Percentiles rank a stretch among this genome's conserved stretches.
phyloP scores from a whole-genome alignment of 768 basidiomycete genomes.

The Boletus vermiculosoides region DNA sequence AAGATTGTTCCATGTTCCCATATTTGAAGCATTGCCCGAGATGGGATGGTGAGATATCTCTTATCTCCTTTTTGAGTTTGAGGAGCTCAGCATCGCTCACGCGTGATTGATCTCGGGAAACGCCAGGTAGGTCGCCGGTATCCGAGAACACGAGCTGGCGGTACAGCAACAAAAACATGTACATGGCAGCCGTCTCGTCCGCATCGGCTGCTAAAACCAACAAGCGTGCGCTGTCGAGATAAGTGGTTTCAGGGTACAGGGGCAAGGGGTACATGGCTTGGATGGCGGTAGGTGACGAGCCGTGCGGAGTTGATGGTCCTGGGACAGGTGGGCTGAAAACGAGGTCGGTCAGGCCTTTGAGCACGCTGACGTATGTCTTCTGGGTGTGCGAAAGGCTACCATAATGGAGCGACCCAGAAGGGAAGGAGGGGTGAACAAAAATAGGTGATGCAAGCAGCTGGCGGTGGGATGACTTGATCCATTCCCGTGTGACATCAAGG shows the following conservation, averaged over 20 bases:
- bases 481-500: conserved; percentile 57
- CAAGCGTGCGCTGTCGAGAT: conserved; percentile 75
- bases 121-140: conserved; percentile 31
- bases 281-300: conserved; percentile 32
- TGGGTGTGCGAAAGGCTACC: conserved; percentile 41
- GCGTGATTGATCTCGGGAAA: conserved; percentile 35
- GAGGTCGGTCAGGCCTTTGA: conserved; percentile 63
- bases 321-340: conserved; percentile 54
- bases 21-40: conserved; percentile 59
- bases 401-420: conserved; percentile 44
- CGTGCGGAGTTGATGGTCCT: conserved; percentile 35
- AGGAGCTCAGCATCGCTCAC: conserved; percentile 54
- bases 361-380: conserved; percentile 50
- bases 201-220: conserved; percentile 66
- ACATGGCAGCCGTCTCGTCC: conserved; percentile 68
- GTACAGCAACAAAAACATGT: conserved; percentile 79
- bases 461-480: conserved; percentile 58
- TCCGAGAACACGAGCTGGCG: conserved; percentile 67
- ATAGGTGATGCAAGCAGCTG: conserved; percentile 41
- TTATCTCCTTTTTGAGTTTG: conserved; percentile 71
- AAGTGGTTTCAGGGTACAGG: conserved; percentile 72
- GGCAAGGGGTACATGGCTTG: conserved; percentile 36
- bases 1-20: conserved; percentile 25
- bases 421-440: conserved; percentile 45
- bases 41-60: conserved; percentile 58